phyloP scores from a whole-genome alignment of 495 filamentous ascomycete species.

The Aspergillus bridgeri region DNA sequence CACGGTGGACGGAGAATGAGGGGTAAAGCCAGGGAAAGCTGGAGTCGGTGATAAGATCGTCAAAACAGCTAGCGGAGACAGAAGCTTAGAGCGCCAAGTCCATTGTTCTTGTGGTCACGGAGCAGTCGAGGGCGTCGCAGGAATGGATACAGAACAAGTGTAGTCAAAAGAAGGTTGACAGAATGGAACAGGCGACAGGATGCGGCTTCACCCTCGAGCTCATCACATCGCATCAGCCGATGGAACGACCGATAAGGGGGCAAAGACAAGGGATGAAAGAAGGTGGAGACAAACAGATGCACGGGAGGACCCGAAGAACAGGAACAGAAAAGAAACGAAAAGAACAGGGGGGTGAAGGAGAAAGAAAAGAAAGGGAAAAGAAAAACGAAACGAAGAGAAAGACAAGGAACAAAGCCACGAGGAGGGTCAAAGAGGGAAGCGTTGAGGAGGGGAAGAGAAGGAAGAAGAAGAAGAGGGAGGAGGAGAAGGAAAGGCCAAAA shows the following conservation, averaged over 20 bases:
- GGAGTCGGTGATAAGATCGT: conserved; percentile 2
- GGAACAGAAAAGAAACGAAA: background rate
- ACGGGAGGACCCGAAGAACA: conserved; percentile 12
- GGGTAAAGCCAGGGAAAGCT: conserved; percentile 11
- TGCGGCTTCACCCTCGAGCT: conserved; percentile 14
- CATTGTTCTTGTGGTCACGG: background rate
- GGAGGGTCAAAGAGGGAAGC: background rate
- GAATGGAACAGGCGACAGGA: conserved; percentile 21
- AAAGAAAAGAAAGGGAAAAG: conserved; percentile 1
- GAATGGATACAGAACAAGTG: background rate
- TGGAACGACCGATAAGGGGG: conserved; percentile 15
- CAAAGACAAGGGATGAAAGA: conserved; percentile 18
- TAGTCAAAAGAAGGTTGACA: conserved; percentile 12
- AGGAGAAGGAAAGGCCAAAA: conserved; percentile 1
- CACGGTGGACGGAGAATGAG: conserved; percentile 4
- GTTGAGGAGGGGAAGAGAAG: background rate
- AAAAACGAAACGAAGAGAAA: background rate
- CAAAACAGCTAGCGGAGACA: background rate
- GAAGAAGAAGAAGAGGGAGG: background rate
- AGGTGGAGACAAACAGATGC: conserved; percentile 16
- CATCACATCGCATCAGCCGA: conserved; percentile 38
- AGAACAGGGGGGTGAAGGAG: background rate
- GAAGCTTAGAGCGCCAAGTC: background rate
- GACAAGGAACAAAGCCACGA: background rate
- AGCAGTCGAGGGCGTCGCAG: background rate